phyloP scores from a whole-genome alignment of 129 eudicot genomes.

The Flaveria trinervia region DNA sequence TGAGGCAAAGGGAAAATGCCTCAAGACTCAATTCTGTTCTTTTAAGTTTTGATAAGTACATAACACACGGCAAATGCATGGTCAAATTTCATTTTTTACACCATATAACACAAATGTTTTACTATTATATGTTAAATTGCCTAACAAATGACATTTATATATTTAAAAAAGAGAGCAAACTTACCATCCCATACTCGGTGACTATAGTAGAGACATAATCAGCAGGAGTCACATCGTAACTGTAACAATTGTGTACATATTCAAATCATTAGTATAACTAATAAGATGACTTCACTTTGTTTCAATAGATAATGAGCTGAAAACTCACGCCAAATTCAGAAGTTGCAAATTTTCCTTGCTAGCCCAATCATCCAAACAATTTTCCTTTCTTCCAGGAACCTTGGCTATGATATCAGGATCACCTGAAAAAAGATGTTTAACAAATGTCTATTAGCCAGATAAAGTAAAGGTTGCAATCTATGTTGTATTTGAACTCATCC shows the following conservation, averaged over 20 bases:
- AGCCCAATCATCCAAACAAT: slow-evolving; percentile 56
- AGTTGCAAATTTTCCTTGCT: slow-evolving; percentile 60
- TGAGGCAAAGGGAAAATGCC: no score
- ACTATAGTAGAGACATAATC: slow-evolving; percentile 81
- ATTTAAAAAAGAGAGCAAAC: slow-evolving; percentile 27
- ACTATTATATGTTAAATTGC: slow-evolving; percentile 12
- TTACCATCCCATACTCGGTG: slow-evolving; percentile 94
- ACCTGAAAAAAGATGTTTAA: slow-evolving; percentile 46
- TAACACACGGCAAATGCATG: neutral
- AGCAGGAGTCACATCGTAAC: slow-evolving; percentile 89
- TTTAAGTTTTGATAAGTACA: no score
- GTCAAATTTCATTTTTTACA: neutral
- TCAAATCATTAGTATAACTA: slow-evolving; percentile 11
- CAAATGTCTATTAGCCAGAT: slow-evolving; percentile 6
- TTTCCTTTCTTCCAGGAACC: slow-evolving; percentile 62
- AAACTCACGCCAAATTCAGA: slow-evolving; percentile 78
- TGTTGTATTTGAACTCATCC: neutral
- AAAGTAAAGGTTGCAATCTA: neutral
- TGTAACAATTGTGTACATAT: slow-evolving; percentile 38
- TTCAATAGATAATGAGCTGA: neutral
- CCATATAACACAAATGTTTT: neutral
- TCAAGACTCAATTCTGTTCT: no score
- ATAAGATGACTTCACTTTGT: slow-evolving; percentile 7
- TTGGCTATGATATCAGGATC: slow-evolving; percentile 78
- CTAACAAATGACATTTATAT: neutral